Conservation (phyloP, 495 filamentous ascomycete genomes). For the Penicillium goetzii region DNA sequence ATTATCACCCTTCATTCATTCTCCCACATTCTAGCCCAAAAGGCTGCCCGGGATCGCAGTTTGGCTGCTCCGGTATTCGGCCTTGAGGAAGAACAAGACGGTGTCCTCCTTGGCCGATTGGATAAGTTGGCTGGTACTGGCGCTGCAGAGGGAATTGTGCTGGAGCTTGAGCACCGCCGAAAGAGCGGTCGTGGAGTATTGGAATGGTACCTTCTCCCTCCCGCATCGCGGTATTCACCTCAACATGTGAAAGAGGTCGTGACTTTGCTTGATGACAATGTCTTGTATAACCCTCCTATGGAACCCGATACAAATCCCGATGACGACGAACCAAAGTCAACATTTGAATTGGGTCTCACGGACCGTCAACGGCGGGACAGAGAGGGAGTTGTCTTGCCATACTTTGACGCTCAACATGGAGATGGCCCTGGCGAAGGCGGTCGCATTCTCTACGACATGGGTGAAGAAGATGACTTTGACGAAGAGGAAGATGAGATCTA, state of each 20-base stretch:
- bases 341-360: constrained; percentile 87
- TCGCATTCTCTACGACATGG: constrained; percentile 94
- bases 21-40: constrained; percentile 67
- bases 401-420: constrained; percentile 90
- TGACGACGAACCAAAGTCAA: constrained; percentile 62
- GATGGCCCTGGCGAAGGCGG: constrained; percentile 80
- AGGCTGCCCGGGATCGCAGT: constrained; percentile 69
- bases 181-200: constrained; percentile 75
- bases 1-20: constrained; percentile 66
- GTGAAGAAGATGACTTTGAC: constrained; percentile 95
- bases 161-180: constrained; percentile 84
- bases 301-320: constrained; percentile 34
- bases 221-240: constrained; percentile 39
- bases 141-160: constrained; percentile 61
- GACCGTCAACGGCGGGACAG: constrained; percentile 83
- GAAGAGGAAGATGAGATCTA: constrained; percentile 98
- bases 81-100: constrained; percentile 72
- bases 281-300: constrained; percentile 60
- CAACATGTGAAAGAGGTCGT: constrained; percentile 53
- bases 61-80: constrained; percentile 75
- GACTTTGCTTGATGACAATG: constrained; percentile 79
- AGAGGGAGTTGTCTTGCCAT: constrained; percentile 88
- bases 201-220: constrained; percentile 75
- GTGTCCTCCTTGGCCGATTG: constrained; percentile 64
- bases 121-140: constrained; percentile 51